Evolutionary conservation across 1,284 basidiomycete genomes (phyloP).

Genomic region (Leccinum solheimii): DNA sequence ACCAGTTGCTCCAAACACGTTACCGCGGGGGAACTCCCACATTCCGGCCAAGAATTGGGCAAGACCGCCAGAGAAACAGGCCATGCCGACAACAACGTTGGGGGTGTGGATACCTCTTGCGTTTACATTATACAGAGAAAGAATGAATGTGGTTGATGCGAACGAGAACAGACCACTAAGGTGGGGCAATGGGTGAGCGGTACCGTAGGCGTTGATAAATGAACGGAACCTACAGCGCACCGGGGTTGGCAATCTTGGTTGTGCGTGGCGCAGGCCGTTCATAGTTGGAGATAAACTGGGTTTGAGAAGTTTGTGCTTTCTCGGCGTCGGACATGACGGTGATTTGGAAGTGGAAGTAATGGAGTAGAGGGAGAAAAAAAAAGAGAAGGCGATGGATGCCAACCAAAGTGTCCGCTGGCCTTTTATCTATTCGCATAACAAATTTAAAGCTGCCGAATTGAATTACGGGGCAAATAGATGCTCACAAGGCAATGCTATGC

Average conservation of each 20-base stretch:
- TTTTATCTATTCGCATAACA: constrained; percentile 26
- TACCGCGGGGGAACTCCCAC: constrained; percentile 82
- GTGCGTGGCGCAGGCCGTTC: constrained; percentile 15
- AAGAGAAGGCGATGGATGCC: not conserved
- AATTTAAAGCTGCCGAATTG: constrained; percentile 16
- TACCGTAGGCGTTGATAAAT: no score
- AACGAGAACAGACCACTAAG: constrained; percentile 69
- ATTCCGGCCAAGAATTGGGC: constrained; percentile 74
- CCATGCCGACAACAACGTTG: constrained; percentile 85
- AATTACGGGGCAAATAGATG: constrained; percentile 14
- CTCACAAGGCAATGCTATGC: constrained; percentile 23
- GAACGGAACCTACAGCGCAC: constrained; percentile 44
- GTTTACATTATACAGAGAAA: constrained; percentile 65
- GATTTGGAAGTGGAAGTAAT: not conserved
- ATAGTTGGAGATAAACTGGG: constrained; percentile 19
- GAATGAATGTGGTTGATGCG: constrained; percentile 71
- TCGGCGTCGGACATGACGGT: constrained; percentile 36
- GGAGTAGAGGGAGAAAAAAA: not conserved
- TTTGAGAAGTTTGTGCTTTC: constrained; percentile 30
- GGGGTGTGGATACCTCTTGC: constrained; percentile 52
- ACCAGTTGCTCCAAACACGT: constrained; percentile 71
- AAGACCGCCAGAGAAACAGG: constrained; percentile 80
- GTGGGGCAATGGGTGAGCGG: not conserved
- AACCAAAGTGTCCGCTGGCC: not conserved
- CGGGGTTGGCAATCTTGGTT: constrained; percentile 51